Percentiles rank a stretch among this genome's conserved stretches.
These are phyloP conservation scores for Fusarium sacchari DNA, from an alignment of 2,329 filamentous ascomycete genomes.

Conservation along the genomic window DNA sequence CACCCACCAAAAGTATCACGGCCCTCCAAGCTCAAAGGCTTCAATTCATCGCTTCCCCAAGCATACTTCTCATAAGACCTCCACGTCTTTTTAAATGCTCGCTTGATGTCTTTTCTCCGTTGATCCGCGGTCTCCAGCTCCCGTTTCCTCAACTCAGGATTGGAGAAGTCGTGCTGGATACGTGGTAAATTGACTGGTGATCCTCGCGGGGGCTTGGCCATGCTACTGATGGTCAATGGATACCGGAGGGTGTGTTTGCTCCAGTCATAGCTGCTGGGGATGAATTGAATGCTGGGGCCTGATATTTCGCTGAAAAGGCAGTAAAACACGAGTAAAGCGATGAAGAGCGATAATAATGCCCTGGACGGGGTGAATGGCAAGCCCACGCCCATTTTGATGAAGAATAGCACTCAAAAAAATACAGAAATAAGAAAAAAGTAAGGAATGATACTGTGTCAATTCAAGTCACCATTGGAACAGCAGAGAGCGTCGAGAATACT, in stretches of 20 bases:
- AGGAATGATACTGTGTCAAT: neutral
- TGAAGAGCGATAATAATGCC: slow-evolving; percentile 29
- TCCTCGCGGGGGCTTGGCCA: slow-evolving; percentile 25
- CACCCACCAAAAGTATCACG: slow-evolving; percentile 69
- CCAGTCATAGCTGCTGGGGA: slow-evolving; percentile 40
- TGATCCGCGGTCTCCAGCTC: slow-evolving; percentile 10
- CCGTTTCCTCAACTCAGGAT: slow-evolving; percentile 20
- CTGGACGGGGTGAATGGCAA: slow-evolving; percentile 33
- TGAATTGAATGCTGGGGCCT: slow-evolving; percentile 19
- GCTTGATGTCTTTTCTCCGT: slow-evolving; percentile 53
- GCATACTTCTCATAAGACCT: slow-evolving; percentile 66
- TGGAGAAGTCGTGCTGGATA: slow-evolving; percentile 38
- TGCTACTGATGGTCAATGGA: slow-evolving; percentile 12
- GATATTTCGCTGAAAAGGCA: slow-evolving; percentile 27
- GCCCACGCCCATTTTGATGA: slow-evolving; percentile 34
- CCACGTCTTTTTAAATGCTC: slow-evolving; percentile 65
- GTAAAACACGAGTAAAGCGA: slow-evolving; percentile 25
- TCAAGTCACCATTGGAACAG: slow-evolving; percentile 27
- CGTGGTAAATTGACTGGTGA: slow-evolving; percentile 21
- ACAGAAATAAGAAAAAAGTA: neutral
- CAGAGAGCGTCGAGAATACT: neutral
- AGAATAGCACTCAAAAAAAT: neutral
- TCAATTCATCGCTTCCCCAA: slow-evolving; percentile 70
- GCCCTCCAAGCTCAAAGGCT: slow-evolving; percentile 59
- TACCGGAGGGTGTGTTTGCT: slow-evolving; percentile 21